Evolutionary conservation across 2,329 filamentous ascomycete genomes (phyloP).

Genomic region (Blastomyces parvus): DNA sequence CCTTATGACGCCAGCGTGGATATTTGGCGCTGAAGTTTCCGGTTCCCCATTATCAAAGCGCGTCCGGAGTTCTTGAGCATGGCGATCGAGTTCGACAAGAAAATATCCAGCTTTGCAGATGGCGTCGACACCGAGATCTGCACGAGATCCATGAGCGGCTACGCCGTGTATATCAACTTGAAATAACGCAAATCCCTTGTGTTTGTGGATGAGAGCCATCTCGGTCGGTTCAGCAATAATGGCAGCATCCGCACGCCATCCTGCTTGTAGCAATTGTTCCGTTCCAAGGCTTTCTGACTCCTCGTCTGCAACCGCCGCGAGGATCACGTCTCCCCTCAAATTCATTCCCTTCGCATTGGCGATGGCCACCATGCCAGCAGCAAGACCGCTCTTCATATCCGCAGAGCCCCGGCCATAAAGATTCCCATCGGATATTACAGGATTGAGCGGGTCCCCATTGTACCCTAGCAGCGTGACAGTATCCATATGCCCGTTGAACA

Average conservation of each 20-base stretch:
- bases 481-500: neutral
- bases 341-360: slow-evolving; percentile 25
- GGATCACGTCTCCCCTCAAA: slow-evolving; percentile 43
- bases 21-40: slow-evolving; percentile 28
- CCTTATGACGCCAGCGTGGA: slow-evolving; percentile 42
- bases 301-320: slow-evolving; percentile 47
- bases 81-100: slow-evolving; percentile 19
- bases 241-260: slow-evolving; percentile 46
- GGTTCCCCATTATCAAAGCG: slow-evolving; percentile 31
- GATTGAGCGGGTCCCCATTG: slow-evolving; percentile 7
- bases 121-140: slow-evolving; percentile 41
- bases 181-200: slow-evolving; percentile 43
- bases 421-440: slow-evolving; percentile 1
- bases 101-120: slow-evolving; percentile 43
- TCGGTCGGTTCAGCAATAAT: slow-evolving; percentile 43
- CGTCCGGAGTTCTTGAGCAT: slow-evolving; percentile 31
- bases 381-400: slow-evolving; percentile 47
- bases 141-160: slow-evolving; percentile 30
- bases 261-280: slow-evolving; percentile 41
- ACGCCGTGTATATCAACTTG: slow-evolving; percentile 28
- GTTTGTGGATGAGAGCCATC: slow-evolving; percentile 35
- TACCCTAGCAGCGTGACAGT: neutral
- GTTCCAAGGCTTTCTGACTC: slow-evolving; percentile 45
- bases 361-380: slow-evolving; percentile 38
- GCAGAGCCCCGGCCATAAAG: slow-evolving; percentile 40